Conservation (phyloP, 1,139 yeast genomes). For the Debaryomycetaceae sp. region DNA sequence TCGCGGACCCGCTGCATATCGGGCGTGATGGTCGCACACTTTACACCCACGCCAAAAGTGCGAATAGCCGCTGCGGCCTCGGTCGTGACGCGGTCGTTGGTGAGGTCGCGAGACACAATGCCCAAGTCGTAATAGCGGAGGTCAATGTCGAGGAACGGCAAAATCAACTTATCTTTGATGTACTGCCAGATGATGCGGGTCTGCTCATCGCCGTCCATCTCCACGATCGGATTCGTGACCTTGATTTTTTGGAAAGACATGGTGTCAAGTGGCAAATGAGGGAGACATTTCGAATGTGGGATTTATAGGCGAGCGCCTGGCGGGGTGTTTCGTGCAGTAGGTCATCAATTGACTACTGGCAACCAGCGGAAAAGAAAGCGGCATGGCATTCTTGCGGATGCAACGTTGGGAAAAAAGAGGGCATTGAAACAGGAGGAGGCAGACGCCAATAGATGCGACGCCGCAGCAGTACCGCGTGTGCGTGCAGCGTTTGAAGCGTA, state of each 20-base stretch:
- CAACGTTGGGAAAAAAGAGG: no score
- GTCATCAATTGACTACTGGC: no score
- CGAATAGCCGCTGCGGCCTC: conserved; percentile 72
- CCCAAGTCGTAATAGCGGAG: conserved; percentile 70
- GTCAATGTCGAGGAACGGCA: conserved; percentile 63
- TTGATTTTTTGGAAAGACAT: conserved; percentile 34
- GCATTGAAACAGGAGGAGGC: no score
- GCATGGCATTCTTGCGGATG: no score
- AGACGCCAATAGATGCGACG: no score
- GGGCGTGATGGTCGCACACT: conserved; percentile 82
- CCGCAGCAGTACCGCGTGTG: no score
- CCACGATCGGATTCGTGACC: conserved; percentile 66
- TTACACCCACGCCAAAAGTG: conserved; percentile 70
- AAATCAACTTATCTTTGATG: conserved; percentile 58
- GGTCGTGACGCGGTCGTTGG: conserved; percentile 60
- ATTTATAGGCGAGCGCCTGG: no score
- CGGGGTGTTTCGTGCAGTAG: no score
- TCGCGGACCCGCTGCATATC: conserved; percentile 76
- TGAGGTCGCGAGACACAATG: conserved; percentile 57
- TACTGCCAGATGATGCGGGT: conserved; percentile 76
- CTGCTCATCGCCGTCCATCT: conserved; percentile 81
- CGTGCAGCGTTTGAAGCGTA: no score
- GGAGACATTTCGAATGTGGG: no score
- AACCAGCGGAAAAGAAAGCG: no score
- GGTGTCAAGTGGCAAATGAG: no score